Evolutionary conservation across 139 green algal species (phyloP).

Genomic region (Chlorella sorokiniana): DNA sequence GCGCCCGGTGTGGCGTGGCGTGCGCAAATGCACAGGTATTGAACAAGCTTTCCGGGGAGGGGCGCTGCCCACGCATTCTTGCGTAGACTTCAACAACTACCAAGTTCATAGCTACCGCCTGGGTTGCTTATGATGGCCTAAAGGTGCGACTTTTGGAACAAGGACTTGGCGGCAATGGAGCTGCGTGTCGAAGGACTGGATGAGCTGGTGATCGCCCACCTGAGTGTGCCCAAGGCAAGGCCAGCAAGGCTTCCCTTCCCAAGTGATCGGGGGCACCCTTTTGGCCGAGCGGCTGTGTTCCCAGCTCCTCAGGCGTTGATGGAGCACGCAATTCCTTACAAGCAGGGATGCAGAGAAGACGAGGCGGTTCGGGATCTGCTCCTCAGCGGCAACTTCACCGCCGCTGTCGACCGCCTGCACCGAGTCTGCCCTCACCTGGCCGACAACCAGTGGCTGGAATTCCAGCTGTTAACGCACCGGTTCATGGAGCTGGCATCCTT

Average conservation of each 20-base stretch:
- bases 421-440: background rate
- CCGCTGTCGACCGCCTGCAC: background rate
- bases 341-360: background rate
- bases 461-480: slow-evolving; percentile 6
- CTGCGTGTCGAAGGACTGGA: background rate
- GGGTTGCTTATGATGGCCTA: too few relatives aligned
- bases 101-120: too few relatives aligned
- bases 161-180: background rate
- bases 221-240: background rate
- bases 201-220: background rate
- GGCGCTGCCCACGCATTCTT: too few relatives aligned
- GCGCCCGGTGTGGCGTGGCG: too few relatives aligned
- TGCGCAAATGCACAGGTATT: too few relatives aligned
- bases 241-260: too few relatives aligned
- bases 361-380: background rate
- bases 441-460: slow-evolving; percentile 7
- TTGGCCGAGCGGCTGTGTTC: too few relatives aligned
- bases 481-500: slow-evolving; percentile 2
- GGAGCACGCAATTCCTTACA: background rate
- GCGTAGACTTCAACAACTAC: too few relatives aligned
- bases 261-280: too few relatives aligned
- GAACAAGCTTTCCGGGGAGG: too few relatives aligned
- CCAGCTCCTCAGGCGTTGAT: too few relatives aligned
- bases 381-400: slow-evolving; percentile 1
- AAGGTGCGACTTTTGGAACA: background rate